Base-by-base conservation (phyloP, 1,284 basidiomycete species). In the Ceratobasidium sp. region DNA sequence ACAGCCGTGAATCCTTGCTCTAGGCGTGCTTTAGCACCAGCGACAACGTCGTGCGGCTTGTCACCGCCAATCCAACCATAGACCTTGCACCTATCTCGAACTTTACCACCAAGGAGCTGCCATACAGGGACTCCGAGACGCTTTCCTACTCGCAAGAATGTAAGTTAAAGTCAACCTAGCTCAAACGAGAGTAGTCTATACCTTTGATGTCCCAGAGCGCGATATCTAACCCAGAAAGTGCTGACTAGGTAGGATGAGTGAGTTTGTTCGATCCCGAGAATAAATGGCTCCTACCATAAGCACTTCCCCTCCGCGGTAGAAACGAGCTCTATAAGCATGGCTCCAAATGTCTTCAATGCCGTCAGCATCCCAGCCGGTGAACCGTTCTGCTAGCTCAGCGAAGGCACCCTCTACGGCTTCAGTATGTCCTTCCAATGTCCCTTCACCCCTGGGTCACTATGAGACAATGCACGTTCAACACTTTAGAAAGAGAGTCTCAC, bases 1-100 rank as follows among this genome's bases (percentile, higher is more conserved):
- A 94, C 91, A 2, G 90, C 89, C 0, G 89, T 91, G 82, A 94
- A 94, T 2, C 92, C 92, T 82, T 94, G 90, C 17, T 85, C 85
- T 80, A 91, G 91, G 28, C 92, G 87, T 20, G 84, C 85, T 76
- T 86, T 85, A 3, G 92, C 92, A 76, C 89, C 89, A 45, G 87
- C 87, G 37, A 89, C 83, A 0, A 93, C 90, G 79, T 91, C 90
- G 20, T 83, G 84, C 0, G 92, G 91, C 65, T 89, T 86, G 83
- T 94, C 92, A 17, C 93, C 92, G 7, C 93, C 92, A 76, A 93
- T 88, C 91, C 91, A 92, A 4, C 88, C 88, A 80, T 91, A 91
- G 6, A 91, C 89, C 77, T 86, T 87, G 75, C 90, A 82, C 20
- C 85, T 84, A 79, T 90, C 87, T 73, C 89, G 86, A 28, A 94